Base-by-base conservation (phyloP, 2,329 filamentous ascomycete genomes). In the Chrysoporthe puriensis region DNA sequence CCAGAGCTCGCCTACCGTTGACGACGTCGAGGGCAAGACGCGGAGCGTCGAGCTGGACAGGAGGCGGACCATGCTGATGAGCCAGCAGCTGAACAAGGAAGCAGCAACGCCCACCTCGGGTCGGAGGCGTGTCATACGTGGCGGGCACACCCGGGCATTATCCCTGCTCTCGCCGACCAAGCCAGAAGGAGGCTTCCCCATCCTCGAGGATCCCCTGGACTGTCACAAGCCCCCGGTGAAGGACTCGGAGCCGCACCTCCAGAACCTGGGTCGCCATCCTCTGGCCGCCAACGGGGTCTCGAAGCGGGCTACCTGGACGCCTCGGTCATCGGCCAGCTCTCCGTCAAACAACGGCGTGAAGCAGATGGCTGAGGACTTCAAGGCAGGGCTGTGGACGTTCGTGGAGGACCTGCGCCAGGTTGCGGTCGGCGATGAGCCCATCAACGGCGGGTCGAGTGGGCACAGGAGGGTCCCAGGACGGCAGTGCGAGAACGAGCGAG, bases 351-450 rank as follows among this genome's bases (percentile, higher is more conserved):
- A 21, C 34, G 84, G 78, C 56, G 79, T 88, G 68, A 94, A 94
- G 76, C 92, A 96, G 77, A 90, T 97, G 78, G 92, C 94, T 18
- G 91, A 92, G 69, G 96, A 97, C 79, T 89, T 99, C 78, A 93
- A 90, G 76, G 88, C 96, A 63, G 95, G 96, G 1, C 81, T 99
- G 61, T 94, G 92, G 88, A 97, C 93, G 1, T 99, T 99, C 79
- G 89, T 97, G 69, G 96, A 98, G 77, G 96, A 99, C 76, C 88
- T 99, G 60, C 87, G 94, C 72, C 96, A 98, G 79, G 96, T 95
- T 16, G 97, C 96, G 0, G 94, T 99, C 7, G 96, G 96, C 34
- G 96, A 99, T 65, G 96, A 99, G 80, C 92, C 90, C 18, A 88
- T 93, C 70, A 88, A 84, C 69, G 90, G 88, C 16, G 69, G 73